These are phyloP conservation scores for Cyberlindnera amylophila DNA, from an alignment of 805 yeast genomes.

Conservation along the genomic window DNA sequence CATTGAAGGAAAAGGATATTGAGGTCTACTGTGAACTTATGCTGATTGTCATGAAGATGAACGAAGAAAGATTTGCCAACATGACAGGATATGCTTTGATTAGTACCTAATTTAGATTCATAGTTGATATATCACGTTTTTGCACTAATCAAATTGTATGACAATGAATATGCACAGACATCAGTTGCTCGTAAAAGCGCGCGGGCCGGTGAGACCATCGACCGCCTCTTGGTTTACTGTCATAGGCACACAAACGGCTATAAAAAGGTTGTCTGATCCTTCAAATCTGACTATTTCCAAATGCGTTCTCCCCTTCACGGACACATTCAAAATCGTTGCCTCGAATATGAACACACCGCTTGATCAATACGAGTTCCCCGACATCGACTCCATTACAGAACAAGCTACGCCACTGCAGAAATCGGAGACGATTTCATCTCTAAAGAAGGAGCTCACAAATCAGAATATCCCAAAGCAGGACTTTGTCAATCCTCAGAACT, in stretches of 20 bases:
- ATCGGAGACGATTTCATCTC: slow-evolving; percentile 8
- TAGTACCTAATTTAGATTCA: slow-evolving; percentile 33
- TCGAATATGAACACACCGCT: slow-evolving; percentile 6
- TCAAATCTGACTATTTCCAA: not conserved
- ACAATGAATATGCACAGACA: too few relatives aligned
- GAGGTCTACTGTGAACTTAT: slow-evolving; percentile 62
- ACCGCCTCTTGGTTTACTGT: too few relatives aligned
- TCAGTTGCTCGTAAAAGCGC: too few relatives aligned
- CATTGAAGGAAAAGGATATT: slow-evolving; percentile 45
- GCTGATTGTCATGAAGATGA: slow-evolving; percentile 55
- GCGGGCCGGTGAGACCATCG: too few relatives aligned
- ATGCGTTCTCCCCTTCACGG: not conserved
- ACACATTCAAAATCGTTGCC: not conserved
- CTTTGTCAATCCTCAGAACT: slow-evolving; percentile 9
- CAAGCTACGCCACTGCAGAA: slow-evolving; percentile 1
- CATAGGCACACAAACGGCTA: not conserved
- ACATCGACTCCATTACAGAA: slow-evolving; percentile 14
- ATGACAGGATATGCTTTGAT: slow-evolving; percentile 74
- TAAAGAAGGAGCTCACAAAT: slow-evolving; percentile 7
- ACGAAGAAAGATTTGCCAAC: slow-evolving; percentile 69
- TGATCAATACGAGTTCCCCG: slow-evolving; percentile 14
- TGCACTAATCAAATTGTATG: too few relatives aligned
- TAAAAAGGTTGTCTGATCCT: not conserved
- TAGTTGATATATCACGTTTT: not conserved
- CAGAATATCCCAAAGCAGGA: slow-evolving; percentile 9